Evolutionary conservation across 2,329 filamentous ascomycete species (phyloP), one percentile per base, ranked within the genome.

Genomic region (Stenocarpella maydis): DNA sequence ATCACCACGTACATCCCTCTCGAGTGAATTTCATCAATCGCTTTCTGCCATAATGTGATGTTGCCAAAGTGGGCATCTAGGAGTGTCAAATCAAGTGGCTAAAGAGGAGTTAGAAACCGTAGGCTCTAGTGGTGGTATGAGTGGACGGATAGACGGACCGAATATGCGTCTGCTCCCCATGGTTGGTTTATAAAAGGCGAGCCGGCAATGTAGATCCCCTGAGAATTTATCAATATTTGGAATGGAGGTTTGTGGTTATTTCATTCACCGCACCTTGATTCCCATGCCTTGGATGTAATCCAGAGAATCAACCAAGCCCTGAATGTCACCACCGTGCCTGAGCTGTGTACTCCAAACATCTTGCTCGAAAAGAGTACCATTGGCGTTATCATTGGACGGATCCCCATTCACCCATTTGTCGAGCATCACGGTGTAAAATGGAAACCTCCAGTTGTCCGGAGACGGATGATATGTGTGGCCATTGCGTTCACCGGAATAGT

Each of bases 381-480:
- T 90, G 53, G 85, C 84, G 71, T 90, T 85, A 75, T 91, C 88
- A 74, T 91, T 91, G 9, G 83, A 82, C 6, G 88, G 88, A 73
- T 91, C 85, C n/a, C 88, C 88, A 73, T 91, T 90, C 39, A 88
- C 87, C 73, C 87, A 90, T 71, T 87, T 80, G 76, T 91, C 88
- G 8, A 90, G 78, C 74, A 90, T 90, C 53, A 91, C 81, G 21
- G 87, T 89, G 76, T 91, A 91, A 73, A 90, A 87, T 0, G 89
- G 89, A 72, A 91, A 86, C 26, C 88, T 82, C 88, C 89, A 91
- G 72, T 87, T 89, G 0, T 81, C 78, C 0, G 88, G 89, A 28
- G 88, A 90, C 0, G 82, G 80, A 21, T 80, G 76, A 72, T 86
- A 90, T 6, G 75, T 79, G 73, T 88, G 88, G 68, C 85, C 80